Evolutionary conservation across 2,329 filamentous ascomycete genomes (phyloP), one percentile per base, ranked within the genome.

Genomic region (Calonectria pseudoturangicola): DNA sequence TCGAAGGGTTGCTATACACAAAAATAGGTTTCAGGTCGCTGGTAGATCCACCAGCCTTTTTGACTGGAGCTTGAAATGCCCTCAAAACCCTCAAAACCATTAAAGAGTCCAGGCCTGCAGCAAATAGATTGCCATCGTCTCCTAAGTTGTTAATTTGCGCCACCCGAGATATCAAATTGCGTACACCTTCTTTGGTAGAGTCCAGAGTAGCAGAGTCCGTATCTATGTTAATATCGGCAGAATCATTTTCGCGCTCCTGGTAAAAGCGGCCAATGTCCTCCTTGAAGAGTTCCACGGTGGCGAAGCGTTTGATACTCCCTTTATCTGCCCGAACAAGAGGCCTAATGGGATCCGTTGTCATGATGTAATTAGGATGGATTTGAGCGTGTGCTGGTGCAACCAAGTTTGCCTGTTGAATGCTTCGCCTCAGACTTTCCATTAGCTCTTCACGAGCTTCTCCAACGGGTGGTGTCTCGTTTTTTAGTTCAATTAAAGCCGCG

Each of bases 301-400:
- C 54, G 13, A 58, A 33, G 3, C 54, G 54, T 41, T 58, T 58
- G 33, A 58, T 58, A 10, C 54, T 58, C 4, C 54, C 54, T 7
- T 58, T 58, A 12, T 58, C 54, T 39, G 54, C 54, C 18, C 54
- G n/a, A 2, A 58, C 54, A 15, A 58, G 33, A 10, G 54, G 54
- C 4, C 25, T 58, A 9, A 3, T 30, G 21, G 54, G 54, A 15
- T 41, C 54, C 2, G 54, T 58, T 0, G 28, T 27, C 54, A 58
- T 58, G 33, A 58, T 58, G 7, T 39, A 58, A 41, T 41, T 16
- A 8, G 54, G 5, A 15, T 58, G 54, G 12, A 58, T 58, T 25
- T 58, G 54, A 9, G 54, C 54, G 39, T 58, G 54, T 21, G 54
- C 21, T 2, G 33, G 54, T 15, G 54, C 54, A 27, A 58, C n/a